Evolutionary conservation across 371 early-diverging fungal species (phyloP).

Genomic region (Haplosporangium sp.): DNA sequence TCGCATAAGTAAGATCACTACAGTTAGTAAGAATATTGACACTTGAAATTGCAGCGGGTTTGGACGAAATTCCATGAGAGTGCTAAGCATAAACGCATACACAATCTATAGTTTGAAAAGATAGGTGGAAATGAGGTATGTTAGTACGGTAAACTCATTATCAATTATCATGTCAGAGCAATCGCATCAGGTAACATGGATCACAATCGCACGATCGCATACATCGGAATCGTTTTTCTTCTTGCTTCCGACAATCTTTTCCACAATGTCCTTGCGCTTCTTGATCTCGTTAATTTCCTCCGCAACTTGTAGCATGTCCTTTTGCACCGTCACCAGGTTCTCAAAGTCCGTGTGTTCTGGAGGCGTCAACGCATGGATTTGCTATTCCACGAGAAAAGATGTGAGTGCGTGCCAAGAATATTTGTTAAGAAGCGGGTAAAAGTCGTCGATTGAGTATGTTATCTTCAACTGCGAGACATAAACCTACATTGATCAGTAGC

Average conservation of each 20-base stretch:
- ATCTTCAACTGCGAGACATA: too few species aligned
- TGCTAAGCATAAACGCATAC: too few species aligned
- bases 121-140: too few species aligned
- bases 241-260: constrained; percentile 81
- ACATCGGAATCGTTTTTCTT: constrained; percentile 70
- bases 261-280: constrained; percentile 84
- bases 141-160: too few species aligned
- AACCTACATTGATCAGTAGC: constrained; percentile 69
- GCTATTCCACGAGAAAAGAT: constrained; percentile 52
- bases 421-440: background rate
- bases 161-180: too few species aligned
- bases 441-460: too few species aligned
- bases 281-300: constrained; percentile 88
- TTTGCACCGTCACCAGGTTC: constrained; percentile 64
- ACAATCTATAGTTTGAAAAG: constrained; percentile 25
- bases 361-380: constrained; percentile 73
- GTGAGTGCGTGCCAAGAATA: too few species aligned
- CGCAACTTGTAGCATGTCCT: constrained; percentile 66
- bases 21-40: background rate
- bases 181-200: too few species aligned
- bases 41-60: too few species aligned
- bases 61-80: too few species aligned
- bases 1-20: background rate
- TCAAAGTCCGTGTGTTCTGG: constrained; percentile 67
- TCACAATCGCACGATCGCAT: too few species aligned